These are phyloP conservation scores for Daedaleopsis nitida DNA, from an alignment of 768 basidiomycete species.

Conservation along the genomic window DNA sequence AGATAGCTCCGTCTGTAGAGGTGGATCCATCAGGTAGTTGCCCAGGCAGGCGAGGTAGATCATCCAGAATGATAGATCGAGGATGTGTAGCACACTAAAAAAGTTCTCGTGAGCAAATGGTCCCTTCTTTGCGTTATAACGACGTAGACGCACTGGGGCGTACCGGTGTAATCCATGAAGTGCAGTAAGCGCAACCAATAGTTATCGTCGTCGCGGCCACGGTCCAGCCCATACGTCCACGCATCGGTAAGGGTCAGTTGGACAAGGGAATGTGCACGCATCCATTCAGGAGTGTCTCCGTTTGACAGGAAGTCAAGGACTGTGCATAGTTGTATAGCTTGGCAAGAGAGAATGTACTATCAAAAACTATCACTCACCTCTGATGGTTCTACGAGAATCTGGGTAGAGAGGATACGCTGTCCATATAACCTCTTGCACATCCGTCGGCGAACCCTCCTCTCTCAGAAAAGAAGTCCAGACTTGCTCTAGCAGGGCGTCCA, in stretches of 20 bases:
- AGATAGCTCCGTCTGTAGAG: background rate
- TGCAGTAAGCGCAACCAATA: conserved; percentile 15
- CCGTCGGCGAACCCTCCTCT: conserved; percentile 39
- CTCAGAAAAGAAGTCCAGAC: conserved; percentile 48
- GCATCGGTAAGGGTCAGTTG: conserved; percentile 38
- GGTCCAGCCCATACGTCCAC: conserved; percentile 42
- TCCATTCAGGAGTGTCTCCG: conserved; percentile 34
- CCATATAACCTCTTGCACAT: conserved; percentile 55
- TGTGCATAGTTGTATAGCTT: conserved; percentile 19
- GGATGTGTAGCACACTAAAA: conserved; percentile 44
- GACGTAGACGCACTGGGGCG: conserved; percentile 44
- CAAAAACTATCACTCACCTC: conserved; percentile 23
- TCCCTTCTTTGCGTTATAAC: background rate
- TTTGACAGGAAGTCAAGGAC: conserved; percentile 45
- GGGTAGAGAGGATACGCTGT: conserved; percentile 40
- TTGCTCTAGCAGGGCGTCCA: conserved; percentile 37
- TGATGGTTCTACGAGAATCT: conserved; percentile 12
- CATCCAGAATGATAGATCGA: conserved; percentile 43
- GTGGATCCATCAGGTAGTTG: conserved; percentile 26
- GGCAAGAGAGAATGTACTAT: background rate
- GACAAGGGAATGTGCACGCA: conserved; percentile 45
- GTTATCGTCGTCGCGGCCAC: background rate
- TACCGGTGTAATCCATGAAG: conserved; percentile 41
- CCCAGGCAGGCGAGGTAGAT: conserved; percentile 44
- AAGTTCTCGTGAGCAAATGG: background rate